Conservation (phyloP, 2,329 filamentous ascomycete genomes). For the Grosmannia penicillata region DNA sequence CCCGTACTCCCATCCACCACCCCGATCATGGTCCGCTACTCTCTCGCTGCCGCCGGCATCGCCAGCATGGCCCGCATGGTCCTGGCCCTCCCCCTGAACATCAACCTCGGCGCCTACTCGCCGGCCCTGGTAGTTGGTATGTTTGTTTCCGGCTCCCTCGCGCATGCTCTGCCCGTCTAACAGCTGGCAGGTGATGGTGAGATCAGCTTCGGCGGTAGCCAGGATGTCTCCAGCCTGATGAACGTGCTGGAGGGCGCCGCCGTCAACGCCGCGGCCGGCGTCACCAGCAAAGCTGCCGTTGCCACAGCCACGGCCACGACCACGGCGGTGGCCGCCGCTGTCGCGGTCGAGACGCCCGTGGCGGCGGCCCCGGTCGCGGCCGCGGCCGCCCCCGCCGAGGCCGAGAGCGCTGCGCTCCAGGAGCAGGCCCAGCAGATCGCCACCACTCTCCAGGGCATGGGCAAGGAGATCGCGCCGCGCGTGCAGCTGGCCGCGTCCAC, state of each 20-base stretch:
- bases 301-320: slow-evolving; percentile 4
- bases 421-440: slow-evolving; percentile 26
- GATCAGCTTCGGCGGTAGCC: slow-evolving; percentile 29
- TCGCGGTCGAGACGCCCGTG: slow-evolving; percentile 1
- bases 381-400: slow-evolving; percentile 9
- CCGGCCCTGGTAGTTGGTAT: slow-evolving; percentile 24
- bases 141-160: neutral
- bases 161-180: too few species aligned
- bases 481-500: slow-evolving; percentile 9
- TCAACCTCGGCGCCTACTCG: slow-evolving; percentile 29
- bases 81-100: slow-evolving; percentile 13
- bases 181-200: slow-evolving; percentile 24
- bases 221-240: slow-evolving; percentile 29
- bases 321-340: slow-evolving; percentile 6
- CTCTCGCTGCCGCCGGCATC: slow-evolving; percentile 1
- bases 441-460: slow-evolving; percentile 29
- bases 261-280: slow-evolving; percentile 21
- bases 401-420: slow-evolving; percentile 18
- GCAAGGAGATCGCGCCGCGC: slow-evolving; percentile 32
- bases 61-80: slow-evolving; percentile 7
- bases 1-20: too few species aligned
- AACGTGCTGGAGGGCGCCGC: slow-evolving; percentile 31
- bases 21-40: slow-evolving; percentile 11
- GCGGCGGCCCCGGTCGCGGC: too few species aligned
- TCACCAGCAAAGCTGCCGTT: slow-evolving; percentile 9